Conservation (phyloP, 768 basidiomycete species). For the Trametes villosa region DNA sequence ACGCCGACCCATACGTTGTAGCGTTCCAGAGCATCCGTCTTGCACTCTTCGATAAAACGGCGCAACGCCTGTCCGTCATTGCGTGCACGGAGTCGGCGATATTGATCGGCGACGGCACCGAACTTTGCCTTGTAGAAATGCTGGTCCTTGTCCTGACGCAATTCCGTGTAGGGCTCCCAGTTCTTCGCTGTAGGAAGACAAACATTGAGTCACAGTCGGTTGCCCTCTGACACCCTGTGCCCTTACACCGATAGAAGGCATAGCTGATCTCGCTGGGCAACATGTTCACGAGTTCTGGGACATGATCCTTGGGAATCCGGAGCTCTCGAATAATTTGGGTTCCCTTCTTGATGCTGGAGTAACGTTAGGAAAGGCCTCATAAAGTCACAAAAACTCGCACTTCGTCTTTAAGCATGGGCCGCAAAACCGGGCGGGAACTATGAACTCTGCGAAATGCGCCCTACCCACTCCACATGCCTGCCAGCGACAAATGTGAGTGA, state of each 20-base stretch:
- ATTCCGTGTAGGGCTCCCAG: neutral
- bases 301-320: no score
- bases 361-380: neutral
- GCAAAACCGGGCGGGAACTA: slow-evolving; percentile 1
- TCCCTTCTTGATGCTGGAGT: neutral
- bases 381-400: neutral
- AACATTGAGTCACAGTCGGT: no score
- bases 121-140: slow-evolving; percentile 2
- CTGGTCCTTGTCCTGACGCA: neutral
- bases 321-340: no score
- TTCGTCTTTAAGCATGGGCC: slow-evolving; percentile 7
- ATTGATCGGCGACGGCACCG: neutral
- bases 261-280: no score
- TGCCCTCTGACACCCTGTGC: no score
- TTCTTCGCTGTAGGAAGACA: no score
- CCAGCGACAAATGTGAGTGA: neutral
- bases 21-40: neutral
- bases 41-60: neutral
- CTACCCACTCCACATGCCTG: slow-evolving; percentile 12
- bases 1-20: neutral
- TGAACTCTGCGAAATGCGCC: neutral
- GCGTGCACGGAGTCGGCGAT: neutral
- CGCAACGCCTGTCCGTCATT: neutral
- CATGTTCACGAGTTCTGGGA: no score
- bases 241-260: no score